Conservation (phyloP, 352 stramenopile genomes). For the Plasmopara viticola region DNA sequence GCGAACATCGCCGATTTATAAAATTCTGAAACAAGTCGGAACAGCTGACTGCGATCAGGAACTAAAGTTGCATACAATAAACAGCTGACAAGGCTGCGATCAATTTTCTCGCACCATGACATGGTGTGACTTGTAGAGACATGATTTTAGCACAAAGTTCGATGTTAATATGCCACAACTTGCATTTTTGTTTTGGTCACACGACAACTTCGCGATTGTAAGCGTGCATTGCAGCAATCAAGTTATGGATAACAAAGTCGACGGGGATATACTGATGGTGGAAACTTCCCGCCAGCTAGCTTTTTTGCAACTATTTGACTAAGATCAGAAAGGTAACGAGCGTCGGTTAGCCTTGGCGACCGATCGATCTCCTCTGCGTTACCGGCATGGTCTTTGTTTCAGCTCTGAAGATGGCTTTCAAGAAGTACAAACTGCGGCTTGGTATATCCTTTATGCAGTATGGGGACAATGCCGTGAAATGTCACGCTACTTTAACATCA, state of each 20-base stretch:
- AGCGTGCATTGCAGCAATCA: not conserved
- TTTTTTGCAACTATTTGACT: not conserved
- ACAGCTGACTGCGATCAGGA: not conserved
- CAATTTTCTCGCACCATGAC: not conserved
- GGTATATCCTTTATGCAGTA: not conserved
- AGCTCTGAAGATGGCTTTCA: not conserved
- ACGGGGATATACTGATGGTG: not conserved
- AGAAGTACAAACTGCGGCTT: not conserved
- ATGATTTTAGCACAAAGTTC: not conserved
- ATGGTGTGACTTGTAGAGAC: not conserved
- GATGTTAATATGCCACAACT: not conserved
- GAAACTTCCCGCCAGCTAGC: not conserved
- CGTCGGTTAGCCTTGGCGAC: not conserved
- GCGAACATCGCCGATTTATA: too few relatives aligned
- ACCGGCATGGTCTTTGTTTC: not conserved
- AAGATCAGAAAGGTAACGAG: not conserved
- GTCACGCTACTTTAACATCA: not conserved
- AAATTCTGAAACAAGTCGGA: not conserved
- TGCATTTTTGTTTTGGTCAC: not conserved
- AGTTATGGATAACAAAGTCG: too few relatives aligned
- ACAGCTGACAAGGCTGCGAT: not conserved
- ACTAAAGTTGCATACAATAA: not conserved
- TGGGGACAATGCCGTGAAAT: not conserved
- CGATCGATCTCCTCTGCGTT: not conserved
- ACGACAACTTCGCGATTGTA: not conserved